Evolutionary conservation across 2,329 filamentous ascomycete species (phyloP), one percentile per base, ranked within the genome.

Genomic region (Neopestalotiopsis rosae): DNA sequence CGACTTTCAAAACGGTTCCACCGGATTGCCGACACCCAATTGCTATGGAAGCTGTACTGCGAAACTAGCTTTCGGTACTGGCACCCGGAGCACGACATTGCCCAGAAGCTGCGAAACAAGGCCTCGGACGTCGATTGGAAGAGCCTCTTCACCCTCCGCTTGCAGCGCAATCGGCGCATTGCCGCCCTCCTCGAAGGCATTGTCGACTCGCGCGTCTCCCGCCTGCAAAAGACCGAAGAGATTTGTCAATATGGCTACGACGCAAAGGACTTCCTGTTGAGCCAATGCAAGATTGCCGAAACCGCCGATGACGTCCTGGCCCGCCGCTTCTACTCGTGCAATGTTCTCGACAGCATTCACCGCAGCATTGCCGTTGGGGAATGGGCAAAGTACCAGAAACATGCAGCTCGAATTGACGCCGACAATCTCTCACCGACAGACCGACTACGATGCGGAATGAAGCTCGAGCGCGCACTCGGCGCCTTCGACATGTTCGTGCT

Each of bases 401-500:
- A 78, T 67, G 72, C 81, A 4, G 72, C 77, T 7, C 77, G 74
- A 57, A 74, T 71, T 49, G 69, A 68, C 66, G 68, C 71, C 61
- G 72, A 72, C 20, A 65, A 71, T 42, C 67, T 71, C 10, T 71
- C 74, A 12, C 73, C 72, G 34, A 72, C 71, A 81, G 74, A 77
- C 12, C 76, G 69, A 32, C 82, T 86, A 5, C 84, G 87, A 66
- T 80, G 83, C 67, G 83, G 90, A 28, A 79, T 88, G 75, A 74
- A 74, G 7, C 84, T 97, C 24, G 95, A 97, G 77, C 87, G 88
- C 68, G 92, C 92, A 1, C 82, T 98, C 17, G 92, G 91, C 24
- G 92, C 92, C 14, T 97, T 97, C 78, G 96, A 98, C 79, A 87
- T 98, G 80, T 98, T 98, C 80, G 89, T 97, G 61, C 83, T 95